phyloP scores from a whole-genome alignment of 2,329 filamentous ascomycete species.

The Aschersonia sp. region DNA sequence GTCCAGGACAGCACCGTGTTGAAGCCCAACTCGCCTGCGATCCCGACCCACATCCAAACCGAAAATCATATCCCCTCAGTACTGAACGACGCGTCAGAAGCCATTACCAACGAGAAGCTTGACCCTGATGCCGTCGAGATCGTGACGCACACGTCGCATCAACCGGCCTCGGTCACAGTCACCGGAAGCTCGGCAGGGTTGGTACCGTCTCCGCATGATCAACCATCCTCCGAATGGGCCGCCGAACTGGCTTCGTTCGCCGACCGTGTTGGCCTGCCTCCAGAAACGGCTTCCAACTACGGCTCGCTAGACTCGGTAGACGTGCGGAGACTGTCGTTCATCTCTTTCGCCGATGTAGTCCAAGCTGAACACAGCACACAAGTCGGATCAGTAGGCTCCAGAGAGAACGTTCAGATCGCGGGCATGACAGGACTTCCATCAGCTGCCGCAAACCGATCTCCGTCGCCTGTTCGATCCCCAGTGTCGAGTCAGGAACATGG shows the following conservation, averaged over 20 bases:
- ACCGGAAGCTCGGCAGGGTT: constrained; percentile 26
- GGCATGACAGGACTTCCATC: constrained; percentile 48
- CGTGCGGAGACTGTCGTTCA: constrained; percentile 77
- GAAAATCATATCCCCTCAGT: constrained; percentile 90
- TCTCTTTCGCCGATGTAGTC: constrained; percentile 92
- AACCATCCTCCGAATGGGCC: constrained; percentile 33
- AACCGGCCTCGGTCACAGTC: constrained; percentile 59
- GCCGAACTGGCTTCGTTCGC: constrained; percentile 43
- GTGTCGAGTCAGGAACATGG: constrained; percentile 55
- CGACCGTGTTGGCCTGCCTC: constrained; percentile 23
- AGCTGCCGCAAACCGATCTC: constrained; percentile 46
- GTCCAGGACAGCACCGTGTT: constrained; percentile 65
- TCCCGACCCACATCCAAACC: constrained; percentile 83
- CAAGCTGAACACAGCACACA: constrained; percentile 63
- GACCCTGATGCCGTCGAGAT: constrained; percentile 88
- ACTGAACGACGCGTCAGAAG: constrained; percentile 77
- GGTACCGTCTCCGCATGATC: constrained; percentile 20
- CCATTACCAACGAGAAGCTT: constrained; percentile 75
- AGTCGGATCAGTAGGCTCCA: constrained; percentile 33
- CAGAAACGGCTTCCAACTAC: constrained; percentile 60
- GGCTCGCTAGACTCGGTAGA: constrained; percentile 62
- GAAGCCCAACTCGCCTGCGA: constrained; percentile 66
- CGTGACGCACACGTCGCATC: constrained; percentile 72
- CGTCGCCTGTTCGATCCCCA: constrained; percentile 68
- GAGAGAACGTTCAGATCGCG: constrained; percentile 56